These are phyloP conservation scores for Atkinsonella texensis DNA, from an alignment of 2,329 filamentous ascomycete genomes.

Conservation along the genomic window DNA sequence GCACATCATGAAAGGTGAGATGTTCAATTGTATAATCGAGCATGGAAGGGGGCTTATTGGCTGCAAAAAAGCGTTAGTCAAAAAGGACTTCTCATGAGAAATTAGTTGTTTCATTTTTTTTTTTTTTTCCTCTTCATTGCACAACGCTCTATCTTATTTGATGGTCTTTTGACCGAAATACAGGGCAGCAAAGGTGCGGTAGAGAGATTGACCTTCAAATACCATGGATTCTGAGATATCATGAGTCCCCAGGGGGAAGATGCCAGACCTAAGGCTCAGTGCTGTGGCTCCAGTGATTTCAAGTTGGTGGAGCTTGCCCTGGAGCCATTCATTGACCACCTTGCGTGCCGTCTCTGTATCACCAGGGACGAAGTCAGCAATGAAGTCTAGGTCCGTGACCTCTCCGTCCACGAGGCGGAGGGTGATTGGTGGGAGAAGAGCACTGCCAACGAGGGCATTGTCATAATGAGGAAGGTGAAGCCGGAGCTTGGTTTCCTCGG, in stretches of 20 bases:
- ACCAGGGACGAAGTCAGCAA: slow-evolving; percentile 65
- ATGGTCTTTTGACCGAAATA: slow-evolving; percentile 48
- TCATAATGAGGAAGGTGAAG: slow-evolving; percentile 78
- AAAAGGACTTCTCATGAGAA: slow-evolving; percentile 7
- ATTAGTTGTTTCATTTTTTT: not conserved
- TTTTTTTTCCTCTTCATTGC: not conserved
- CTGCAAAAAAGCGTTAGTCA: slow-evolving; percentile 31
- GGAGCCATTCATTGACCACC: slow-evolving; percentile 80
- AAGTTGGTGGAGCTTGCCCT: slow-evolving; percentile 61
- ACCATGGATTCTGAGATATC: slow-evolving; percentile 60
- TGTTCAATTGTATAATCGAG: slow-evolving; percentile 74
- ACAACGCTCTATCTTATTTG: slow-evolving; percentile 14
- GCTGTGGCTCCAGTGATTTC: slow-evolving; percentile 62
- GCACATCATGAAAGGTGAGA: slow-evolving; percentile 68
- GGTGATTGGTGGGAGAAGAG: slow-evolving; percentile 60
- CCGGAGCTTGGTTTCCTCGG: slow-evolving; percentile 56
- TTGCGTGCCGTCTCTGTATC: slow-evolving; percentile 64
- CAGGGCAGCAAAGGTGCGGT: slow-evolving; percentile 47
- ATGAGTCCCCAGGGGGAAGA: slow-evolving; percentile 70
- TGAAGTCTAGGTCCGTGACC: slow-evolving; percentile 65
- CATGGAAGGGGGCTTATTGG: slow-evolving; percentile 59
- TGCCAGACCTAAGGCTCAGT: slow-evolving; percentile 64
- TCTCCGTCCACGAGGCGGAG: slow-evolving; percentile 69
- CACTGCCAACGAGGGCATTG: slow-evolving; percentile 65
- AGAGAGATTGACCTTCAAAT: slow-evolving; percentile 73